Evolutionary conservation across 2,329 filamentous ascomycete genomes (phyloP), one percentile per base, ranked within the genome.

Genomic region (Aspergillus oerlinghausenensis): DNA sequence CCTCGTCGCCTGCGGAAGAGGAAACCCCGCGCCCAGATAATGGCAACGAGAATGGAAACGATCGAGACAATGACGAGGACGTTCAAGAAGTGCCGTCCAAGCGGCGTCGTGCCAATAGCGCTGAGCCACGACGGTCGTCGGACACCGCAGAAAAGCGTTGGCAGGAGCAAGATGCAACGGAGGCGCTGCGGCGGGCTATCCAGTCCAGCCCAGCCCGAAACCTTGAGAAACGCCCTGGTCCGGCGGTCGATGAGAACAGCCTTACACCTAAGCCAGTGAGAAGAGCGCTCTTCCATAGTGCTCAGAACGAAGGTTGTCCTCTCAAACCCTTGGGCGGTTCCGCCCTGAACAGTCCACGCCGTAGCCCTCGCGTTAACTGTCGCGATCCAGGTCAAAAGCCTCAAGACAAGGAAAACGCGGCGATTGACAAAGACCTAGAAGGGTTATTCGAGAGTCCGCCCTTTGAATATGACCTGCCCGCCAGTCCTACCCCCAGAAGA

Each of bases 381-480:
- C 67, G 68, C 58, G 71, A 69, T 56, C 73, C 67, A 59, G 70
- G 73, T 61, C 76, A 71, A 59, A 72, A 72, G 61, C 65, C 62
- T 54, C 73, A 75, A 50, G 82, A 86, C 57, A 86, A 86, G 63
- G 84, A 87, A 68, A 86, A 87, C 60, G 73, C 73, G 50, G 77
- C 75, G 11, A 78, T 80, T 5, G 66, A 70, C 9, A 57, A 70
- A 21, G 80, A 82, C 38, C 71, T 89, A 5, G 82, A 84, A 43
- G 79, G 82, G 51, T 79, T 94, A 4, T 92, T 94, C 65, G 85
- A 87, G 55, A 81, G 87, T 54, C 75, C 55, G 60, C 67, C 63
- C 70, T 80, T 63, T 79, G 69, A 72, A 74, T 52, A 86, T 76
- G 52, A 86, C 79, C 3, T 83, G 80, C 58, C 79, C 79, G 57